Conservation (phyloP, 2,329 filamentous ascomycete species). For the Coniella vitis region DNA sequence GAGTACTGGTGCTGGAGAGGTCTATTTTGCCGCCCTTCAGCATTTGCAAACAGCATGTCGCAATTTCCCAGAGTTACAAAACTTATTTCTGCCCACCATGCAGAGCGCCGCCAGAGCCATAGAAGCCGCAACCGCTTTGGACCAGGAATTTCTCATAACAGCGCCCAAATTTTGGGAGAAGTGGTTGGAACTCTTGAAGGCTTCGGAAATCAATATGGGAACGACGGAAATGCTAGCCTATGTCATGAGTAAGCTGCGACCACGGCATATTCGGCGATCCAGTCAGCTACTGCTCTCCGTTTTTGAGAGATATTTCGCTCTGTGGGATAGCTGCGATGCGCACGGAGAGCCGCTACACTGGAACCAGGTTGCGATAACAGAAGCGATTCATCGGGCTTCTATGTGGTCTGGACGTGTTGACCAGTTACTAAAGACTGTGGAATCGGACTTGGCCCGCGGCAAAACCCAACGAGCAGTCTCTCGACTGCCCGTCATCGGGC, state of each 20-base stretch:
- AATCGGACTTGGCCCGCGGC: not conserved
- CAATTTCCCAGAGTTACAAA: not conserved
- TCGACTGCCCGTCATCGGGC: not conserved
- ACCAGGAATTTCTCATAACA: constrained; percentile 1
- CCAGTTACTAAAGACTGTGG: not conserved
- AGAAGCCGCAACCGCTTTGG: not conserved
- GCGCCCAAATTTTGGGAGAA: constrained; percentile 4
- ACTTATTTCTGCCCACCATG: not conserved
- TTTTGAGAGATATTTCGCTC: constrained; percentile 8
- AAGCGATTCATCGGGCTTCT: not conserved
- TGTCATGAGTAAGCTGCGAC: constrained; percentile 4
- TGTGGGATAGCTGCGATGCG: constrained; percentile 7
- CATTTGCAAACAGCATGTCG: not conserved
- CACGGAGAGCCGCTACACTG: constrained; percentile 6
- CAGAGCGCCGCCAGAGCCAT: constrained; percentile 1
- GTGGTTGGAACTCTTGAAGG: constrained; percentile 5
- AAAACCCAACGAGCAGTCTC: not conserved
- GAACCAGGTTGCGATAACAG: not conserved
- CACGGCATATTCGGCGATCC: not conserved
- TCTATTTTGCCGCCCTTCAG: not conserved
- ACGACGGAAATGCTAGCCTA: constrained; percentile 4
- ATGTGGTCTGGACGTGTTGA: constrained; percentile 11
- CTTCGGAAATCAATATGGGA: not conserved
- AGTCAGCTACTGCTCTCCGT: constrained; percentile 7
- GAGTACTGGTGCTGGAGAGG: constrained; percentile 6